phyloP scores from a whole-genome alignment of 2,329 filamentous ascomycete genomes.

The Plenodomus tracheiphilus region DNA sequence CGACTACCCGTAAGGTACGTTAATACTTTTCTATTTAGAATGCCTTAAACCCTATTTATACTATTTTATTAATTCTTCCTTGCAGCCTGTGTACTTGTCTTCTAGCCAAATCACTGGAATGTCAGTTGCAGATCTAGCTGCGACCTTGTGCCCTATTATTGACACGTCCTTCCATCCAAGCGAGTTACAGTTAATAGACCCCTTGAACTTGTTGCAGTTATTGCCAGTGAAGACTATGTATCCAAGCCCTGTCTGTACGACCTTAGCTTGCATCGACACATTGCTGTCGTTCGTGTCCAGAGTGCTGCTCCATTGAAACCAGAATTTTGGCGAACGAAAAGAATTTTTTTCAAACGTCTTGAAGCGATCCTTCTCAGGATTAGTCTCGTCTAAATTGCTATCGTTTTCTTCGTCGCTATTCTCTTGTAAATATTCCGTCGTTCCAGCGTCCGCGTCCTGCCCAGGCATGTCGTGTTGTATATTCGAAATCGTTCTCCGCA shows the following conservation, averaged over 20 bases:
- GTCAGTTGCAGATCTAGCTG: slow-evolving; percentile 19
- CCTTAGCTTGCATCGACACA: neutral
- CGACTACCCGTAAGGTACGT: no score
- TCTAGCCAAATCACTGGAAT: slow-evolving; percentile 12
- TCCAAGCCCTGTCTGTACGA: slow-evolving; percentile 15
- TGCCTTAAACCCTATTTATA: no score
- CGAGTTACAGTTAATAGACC: slow-evolving; percentile 20
- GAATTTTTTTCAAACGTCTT: slow-evolving; percentile 30
- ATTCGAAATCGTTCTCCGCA: slow-evolving; percentile 9
- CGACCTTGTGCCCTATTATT: slow-evolving; percentile 21
- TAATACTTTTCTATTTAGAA: no score
- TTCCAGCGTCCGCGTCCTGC: neutral
- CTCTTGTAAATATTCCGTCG: neutral
- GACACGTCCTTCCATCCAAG: slow-evolving; percentile 26
- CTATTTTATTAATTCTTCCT: no score
- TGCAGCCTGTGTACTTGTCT: no score
- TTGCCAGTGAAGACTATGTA: slow-evolving; percentile 27
- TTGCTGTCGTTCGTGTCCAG: neutral
- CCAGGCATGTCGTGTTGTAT: slow-evolving; percentile 8
- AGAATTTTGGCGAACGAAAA: slow-evolving; percentile 32
- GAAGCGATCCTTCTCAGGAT: slow-evolving; percentile 16
- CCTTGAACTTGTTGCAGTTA: slow-evolving; percentile 30
- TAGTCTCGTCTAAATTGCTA: slow-evolving; percentile 1
- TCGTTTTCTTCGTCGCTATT: neutral
- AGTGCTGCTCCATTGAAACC: slow-evolving; percentile 28